Conservation (phyloP, 768 basidiomycete genomes). For the Termitomyces sp. region DNA sequence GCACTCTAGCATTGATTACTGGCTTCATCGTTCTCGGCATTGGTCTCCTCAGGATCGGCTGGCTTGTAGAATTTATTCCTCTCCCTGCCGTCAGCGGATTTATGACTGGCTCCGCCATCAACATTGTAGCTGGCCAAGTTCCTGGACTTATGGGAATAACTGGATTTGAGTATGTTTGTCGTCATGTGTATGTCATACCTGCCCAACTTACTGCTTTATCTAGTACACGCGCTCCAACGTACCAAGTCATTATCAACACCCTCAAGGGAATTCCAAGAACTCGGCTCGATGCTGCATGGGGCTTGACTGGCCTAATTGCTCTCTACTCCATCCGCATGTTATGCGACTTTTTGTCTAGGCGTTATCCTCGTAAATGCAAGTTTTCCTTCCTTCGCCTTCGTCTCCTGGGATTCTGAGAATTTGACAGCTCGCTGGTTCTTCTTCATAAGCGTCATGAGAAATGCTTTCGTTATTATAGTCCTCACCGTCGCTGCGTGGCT, state of each 20-base stretch:
- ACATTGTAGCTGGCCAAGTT: conserved; percentile 82
- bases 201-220: conserved; percentile 3
- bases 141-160: conserved; percentile 86
- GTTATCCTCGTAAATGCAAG: conserved; percentile 60
- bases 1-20: conserved; percentile 75
- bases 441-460: conserved; percentile 71
- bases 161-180: conserved; percentile 62
- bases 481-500: conserved; percentile 87
- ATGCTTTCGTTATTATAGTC: conserved; percentile 84
- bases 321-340: conserved; percentile 64
- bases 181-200: neutral
- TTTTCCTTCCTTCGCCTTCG: neutral
- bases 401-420: neutral
- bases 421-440: conserved; percentile 63
- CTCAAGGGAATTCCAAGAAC: conserved; percentile 75
- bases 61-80: conserved; percentile 94
- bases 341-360: conserved; percentile 44
- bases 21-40: conserved; percentile 91
- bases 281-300: conserved; percentile 84
- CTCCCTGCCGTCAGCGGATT: conserved; percentile 81
- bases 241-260: conserved; percentile 87
- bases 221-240: conserved; percentile 83
- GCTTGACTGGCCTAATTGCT: conserved; percentile 64
- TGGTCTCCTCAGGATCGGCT: conserved; percentile 85
- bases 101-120: conserved; percentile 98